Evolutionary conservation across 2,329 filamentous ascomycete genomes (phyloP).

Genomic region (Rhinocladiella mackenziei): DNA sequence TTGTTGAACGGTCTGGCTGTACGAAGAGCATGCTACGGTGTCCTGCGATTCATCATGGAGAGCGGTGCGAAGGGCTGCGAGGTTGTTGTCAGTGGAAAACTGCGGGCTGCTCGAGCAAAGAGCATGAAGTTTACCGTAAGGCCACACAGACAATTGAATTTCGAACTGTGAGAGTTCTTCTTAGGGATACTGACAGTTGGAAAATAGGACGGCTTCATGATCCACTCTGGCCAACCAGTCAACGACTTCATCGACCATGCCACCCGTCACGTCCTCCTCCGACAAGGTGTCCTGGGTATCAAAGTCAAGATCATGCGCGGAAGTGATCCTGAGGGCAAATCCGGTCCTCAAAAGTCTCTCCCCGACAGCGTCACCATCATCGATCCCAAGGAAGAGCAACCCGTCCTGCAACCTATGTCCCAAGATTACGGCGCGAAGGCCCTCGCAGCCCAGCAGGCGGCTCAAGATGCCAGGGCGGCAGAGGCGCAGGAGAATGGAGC

Average conservation of each 20-base stretch:
- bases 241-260: slow-evolving; percentile 99
- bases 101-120: slow-evolving; percentile 98
- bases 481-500: slow-evolving; percentile 46
- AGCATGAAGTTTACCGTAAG: slow-evolving; percentile 99
- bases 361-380: slow-evolving; percentile 99
- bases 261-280: slow-evolving; percentile 98
- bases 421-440: slow-evolving; percentile 99
- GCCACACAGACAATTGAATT: slow-evolving; percentile 5
- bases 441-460: slow-evolving; percentile 56
- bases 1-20: slow-evolving; percentile 99
- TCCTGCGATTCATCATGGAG: slow-evolving; percentile 99
- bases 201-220: slow-evolving; percentile 92
- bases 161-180: not conserved
- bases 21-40: slow-evolving; percentile 98
- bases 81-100: slow-evolving; percentile 98
- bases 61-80: slow-evolving; percentile 99
- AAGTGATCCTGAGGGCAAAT: slow-evolving; percentile 98
- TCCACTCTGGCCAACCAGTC: slow-evolving; percentile 99
- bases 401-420: slow-evolving; percentile 88
- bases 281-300: slow-evolving; percentile 99
- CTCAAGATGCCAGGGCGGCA: slow-evolving; percentile 54
- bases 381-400: slow-evolving; percentile 99
- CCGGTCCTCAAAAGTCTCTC: slow-evolving; percentile 92
- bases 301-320: slow-evolving; percentile 99
- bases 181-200: slow-evolving; percentile 12